Base-by-base conservation (phyloP, 495 filamentous ascomycete genomes). In the Aspergillus sclerotioniger region DNA sequence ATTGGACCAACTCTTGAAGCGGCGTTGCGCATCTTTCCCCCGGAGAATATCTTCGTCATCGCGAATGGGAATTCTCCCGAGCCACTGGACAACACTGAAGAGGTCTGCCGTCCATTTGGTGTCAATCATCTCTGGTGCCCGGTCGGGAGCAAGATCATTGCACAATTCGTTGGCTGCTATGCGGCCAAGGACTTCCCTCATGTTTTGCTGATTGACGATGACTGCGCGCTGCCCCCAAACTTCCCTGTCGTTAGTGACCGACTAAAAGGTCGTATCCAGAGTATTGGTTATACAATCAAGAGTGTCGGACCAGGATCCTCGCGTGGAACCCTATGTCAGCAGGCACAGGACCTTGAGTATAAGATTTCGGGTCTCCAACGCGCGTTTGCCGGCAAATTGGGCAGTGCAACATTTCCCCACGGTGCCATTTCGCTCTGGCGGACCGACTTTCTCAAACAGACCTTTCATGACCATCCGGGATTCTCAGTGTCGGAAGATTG, bases 311-410 rank as follows among this genome's bases (percentile, higher is more conserved):
- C 15, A 71, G 71, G 4, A 62, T 71, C 0, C 46, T 72, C 19
- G 66, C 71, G 0, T 51, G 72, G 72, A 5, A 74, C 71, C 3
- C 71, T 65, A 19, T 74, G 77, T 25, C 73, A 77, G 37, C 73
- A 76, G 48, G 74, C 74, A 1, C 78, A 81, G 51, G 78, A 81
- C 57, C 51, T 77, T n/a, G 78, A 81, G 56, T 81, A 80, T 51
- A 75, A 74, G 49, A 68, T 77, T 47, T 69, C 73, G 16, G 73
- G 73, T 12, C 51, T 76, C 6, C 70, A 72, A 16, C 65, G 74
- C 31, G 62, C 62, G 15, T 71, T 76, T 47, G 73, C 75, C 8
- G 76, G 73, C 6, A 63, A 62, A 37, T 54, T 76, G 12, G 76
- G 76, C 37, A 74, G 70, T 53, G 73, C 73, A 0, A 78, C 74